phyloP scores from a whole-genome alignment of 169 alveolate genomes.

The Cystoisospora suis region DNA sequence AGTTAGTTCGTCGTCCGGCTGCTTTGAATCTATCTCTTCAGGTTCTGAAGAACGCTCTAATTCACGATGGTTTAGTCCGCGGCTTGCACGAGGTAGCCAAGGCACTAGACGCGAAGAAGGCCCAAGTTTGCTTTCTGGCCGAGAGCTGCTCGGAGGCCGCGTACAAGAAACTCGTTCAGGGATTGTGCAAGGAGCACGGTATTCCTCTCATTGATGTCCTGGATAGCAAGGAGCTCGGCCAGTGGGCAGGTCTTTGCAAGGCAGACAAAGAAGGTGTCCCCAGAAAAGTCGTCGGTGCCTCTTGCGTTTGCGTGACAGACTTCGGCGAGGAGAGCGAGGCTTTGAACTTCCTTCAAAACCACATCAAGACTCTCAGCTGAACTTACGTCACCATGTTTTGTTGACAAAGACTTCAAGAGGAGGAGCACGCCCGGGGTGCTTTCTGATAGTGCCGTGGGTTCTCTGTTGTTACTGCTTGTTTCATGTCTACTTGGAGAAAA shows the following conservation, averaged over 20 bases:
- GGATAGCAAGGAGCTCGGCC: slow-evolving; percentile 93
- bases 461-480: too few species aligned
- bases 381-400: too few species aligned
- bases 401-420: too few species aligned
- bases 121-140: slow-evolving; percentile 93
- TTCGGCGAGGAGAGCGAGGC: slow-evolving; percentile 95
- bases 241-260: slow-evolving; percentile 97
- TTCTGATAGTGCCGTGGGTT: too few species aligned
- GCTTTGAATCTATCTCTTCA: slow-evolving; percentile 32
- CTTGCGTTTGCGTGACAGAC: slow-evolving; percentile 94
- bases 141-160: slow-evolving; percentile 93
- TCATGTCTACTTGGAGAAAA: too few species aligned
- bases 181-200: slow-evolving; percentile 83
- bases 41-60: slow-evolving; percentile 87
- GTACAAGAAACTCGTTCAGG: slow-evolving; percentile 90
- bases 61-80: slow-evolving; percentile 92
- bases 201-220: slow-evolving; percentile 92
- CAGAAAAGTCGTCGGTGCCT: slow-evolving; percentile 95
- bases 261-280: slow-evolving; percentile 93
- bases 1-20: background rate
- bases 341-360: slow-evolving; percentile 86
- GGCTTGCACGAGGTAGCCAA: slow-evolving; percentile 95
- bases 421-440: too few species aligned
- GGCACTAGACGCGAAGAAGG: slow-evolving; percentile 92
- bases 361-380: slow-evolving; percentile 69